Base-by-base conservation (phyloP, 148 eudicot species). In the Vaccinium vitisidaea region DNA sequence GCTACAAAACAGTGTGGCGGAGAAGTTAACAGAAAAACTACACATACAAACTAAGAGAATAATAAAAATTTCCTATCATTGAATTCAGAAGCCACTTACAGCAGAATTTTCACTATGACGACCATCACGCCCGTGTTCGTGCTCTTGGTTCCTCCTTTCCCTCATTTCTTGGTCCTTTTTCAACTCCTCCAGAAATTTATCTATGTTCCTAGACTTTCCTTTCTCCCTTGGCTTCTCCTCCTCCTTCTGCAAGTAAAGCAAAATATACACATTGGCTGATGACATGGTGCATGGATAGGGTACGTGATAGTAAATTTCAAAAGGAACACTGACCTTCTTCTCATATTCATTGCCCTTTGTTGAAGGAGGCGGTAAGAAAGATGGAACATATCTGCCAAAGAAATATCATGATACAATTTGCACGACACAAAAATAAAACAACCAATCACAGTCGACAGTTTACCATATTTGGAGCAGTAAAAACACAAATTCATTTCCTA, bases 161-260 rank as follows among this genome's bases (percentile, higher is more conserved):
- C 98, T 94, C 96, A 95, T 76, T 88, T 97, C 99, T 83, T 97
- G 99, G 86, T 93, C 98, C 23, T 90, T 95, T 89, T 97, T 97
- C 86, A 97, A 73, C 91, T 97, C 99, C 88, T 95, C 99, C 98
- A 97, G 95, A 82, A 97, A 97, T 86, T 95, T 88, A 91, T 97
- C 99, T 80, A 97, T 97, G 85, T 97, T 97, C 88, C 99, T 88
- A 53, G 92, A 76, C 87, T 93, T 94, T 25, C 99, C 99, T 86
- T 90, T 95, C 88, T 97, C 99, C 92, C 90, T 97, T 30, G 95
- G 91, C 90, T 93, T 97, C 88, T 94, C 98, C 80, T 92, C 98
- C 77, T 93, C 90, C 88, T 88, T 94, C 92, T 90, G 86, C 79
- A 85, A 49, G 53, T 49, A 70, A 70, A 46, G 59, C 21, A 84